Base-by-base conservation (phyloP, 2,329 filamentous ascomycete species). In the Davidsoniella neocaledoniae region DNA sequence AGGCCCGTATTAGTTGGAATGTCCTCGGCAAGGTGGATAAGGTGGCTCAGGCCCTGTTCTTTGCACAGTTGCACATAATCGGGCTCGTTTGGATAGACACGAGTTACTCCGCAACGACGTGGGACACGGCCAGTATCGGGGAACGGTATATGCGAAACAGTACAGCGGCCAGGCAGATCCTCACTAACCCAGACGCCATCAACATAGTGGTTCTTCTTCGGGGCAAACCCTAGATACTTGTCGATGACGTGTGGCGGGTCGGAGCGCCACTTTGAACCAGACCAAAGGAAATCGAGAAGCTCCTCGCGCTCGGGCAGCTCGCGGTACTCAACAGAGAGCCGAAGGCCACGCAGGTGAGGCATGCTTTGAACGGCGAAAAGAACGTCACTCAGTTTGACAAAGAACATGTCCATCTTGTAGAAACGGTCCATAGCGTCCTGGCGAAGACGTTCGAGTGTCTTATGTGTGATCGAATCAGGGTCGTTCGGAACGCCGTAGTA, bases 371-470 rank as follows among this genome's bases (percentile, higher is more conserved):
- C 63, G 40, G 73, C 69, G 54, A 67, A 72, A 64, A 82, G 70
- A 52, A 81, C 68, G 56, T 82, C 78, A 54, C 66, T 54, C 63
- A 80, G 76, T 68, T 79, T 81, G 54, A 82, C 72, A 57, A 81
- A 81, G 59, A 81, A 82, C 68, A 81, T 69, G 56, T 81, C 73
- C 58, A 74, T 71, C 16, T 69, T 68, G 53, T 69, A 62, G 59
- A 80, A 79, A 56, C 66, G 68, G 50, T 72, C 66, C 63, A 68
- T 68, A 12, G 73, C 71, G 41, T 71, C 68, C 25, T 62, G 59
- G 44, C 68, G 70, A 36, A 77, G 67, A 50, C 62, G 62, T 54
- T 73, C 66, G 37, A 67, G 66, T 10, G 61, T 63, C 43, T 62
- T 59, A 52, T 69, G 68, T 49, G 63, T 60, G 60, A 77, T 58